These are phyloP conservation scores for Diaporthe longicolla DNA, from an alignment of 2,329 filamentous ascomycete genomes.

Conservation along the genomic window DNA sequence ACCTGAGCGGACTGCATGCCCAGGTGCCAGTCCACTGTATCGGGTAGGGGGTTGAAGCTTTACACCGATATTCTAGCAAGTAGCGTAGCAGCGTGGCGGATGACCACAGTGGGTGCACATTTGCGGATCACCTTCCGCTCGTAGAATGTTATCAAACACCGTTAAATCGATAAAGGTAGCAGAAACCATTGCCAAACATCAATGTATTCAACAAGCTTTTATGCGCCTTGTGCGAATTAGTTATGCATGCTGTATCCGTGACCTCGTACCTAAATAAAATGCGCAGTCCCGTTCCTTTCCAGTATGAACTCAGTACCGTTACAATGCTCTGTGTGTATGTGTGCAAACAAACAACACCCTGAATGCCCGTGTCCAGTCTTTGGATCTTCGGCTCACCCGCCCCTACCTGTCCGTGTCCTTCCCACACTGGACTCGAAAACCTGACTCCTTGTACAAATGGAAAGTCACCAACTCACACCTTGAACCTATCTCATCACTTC, in stretches of 20 bases:
- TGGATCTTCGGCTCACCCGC: background rate
- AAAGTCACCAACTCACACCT: background rate
- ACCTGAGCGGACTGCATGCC: background rate
- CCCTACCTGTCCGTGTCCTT: background rate
- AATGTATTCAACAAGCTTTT: slow-evolving; percentile 13
- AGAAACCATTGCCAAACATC: background rate
- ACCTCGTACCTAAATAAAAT: background rate
- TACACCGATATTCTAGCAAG: background rate
- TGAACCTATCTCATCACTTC: too few relatives aligned
- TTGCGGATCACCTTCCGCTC: background rate
- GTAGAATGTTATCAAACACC: background rate
- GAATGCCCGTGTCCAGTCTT: slow-evolving; percentile 23
- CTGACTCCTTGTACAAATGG: slow-evolving; percentile 18
- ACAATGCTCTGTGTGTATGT: slow-evolving; percentile 18
- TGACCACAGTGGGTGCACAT: background rate
- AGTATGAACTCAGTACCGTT: slow-evolving; percentile 12
- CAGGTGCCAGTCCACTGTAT: background rate
- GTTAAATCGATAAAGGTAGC: background rate
- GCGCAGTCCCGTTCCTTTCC: slow-evolving; percentile 6
- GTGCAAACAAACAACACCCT: slow-evolving; percentile 19
- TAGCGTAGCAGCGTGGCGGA: background rate
- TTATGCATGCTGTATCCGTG: slow-evolving; percentile 20
- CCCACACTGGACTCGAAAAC: slow-evolving; percentile 3
- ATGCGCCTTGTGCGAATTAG: slow-evolving; percentile 13
- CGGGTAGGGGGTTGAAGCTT: too few relatives aligned